Percentiles rank a stretch among this genome's conserved stretches.
These are phyloP conservation scores for Fennellomyces sp. DNA, from an alignment of 371 early-diverging fungal species.

Conservation along the genomic window DNA sequence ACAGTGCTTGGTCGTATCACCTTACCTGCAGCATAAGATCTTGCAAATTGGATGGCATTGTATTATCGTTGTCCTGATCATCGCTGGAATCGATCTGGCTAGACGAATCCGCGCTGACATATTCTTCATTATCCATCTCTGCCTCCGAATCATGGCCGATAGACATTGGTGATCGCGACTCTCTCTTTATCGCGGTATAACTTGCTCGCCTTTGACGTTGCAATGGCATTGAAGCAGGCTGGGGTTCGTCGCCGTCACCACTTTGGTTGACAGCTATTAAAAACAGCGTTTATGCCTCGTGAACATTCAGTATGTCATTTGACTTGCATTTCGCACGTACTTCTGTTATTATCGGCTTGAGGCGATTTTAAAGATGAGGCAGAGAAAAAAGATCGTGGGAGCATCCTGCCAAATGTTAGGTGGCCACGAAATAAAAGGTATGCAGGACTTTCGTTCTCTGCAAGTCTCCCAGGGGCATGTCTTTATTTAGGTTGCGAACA, in stretches of 20 bases:
- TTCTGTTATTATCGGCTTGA: not conserved
- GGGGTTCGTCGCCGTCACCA: too few species aligned
- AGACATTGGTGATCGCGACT: not conserved
- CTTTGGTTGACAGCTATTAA: too few species aligned
- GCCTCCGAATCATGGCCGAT: not conserved
- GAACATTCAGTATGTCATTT: too few species aligned
- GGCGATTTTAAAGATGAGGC: constrained; percentile 17
- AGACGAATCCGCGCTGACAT: not conserved
- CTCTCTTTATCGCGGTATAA: not conserved
- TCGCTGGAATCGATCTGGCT: not conserved
- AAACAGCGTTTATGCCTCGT: too few species aligned
- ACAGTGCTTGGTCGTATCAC: not conserved
- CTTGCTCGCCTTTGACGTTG: not conserved
- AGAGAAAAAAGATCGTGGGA: constrained; percentile 27
- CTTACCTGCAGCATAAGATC: constrained; percentile 15
- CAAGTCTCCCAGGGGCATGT: not conserved
- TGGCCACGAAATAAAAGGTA: not conserved
- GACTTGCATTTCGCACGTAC: not conserved
- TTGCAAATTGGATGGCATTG: constrained; percentile 9
- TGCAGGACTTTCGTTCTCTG: not conserved
- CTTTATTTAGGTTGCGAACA: not conserved
- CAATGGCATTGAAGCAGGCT: too few species aligned
- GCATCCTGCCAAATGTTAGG: constrained; percentile 14
- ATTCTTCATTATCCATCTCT: not conserved
- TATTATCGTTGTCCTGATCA: not conserved